Conservation (phyloP, 2,329 filamentous ascomycete genomes). For the Fusarium nodosum region DNA sequence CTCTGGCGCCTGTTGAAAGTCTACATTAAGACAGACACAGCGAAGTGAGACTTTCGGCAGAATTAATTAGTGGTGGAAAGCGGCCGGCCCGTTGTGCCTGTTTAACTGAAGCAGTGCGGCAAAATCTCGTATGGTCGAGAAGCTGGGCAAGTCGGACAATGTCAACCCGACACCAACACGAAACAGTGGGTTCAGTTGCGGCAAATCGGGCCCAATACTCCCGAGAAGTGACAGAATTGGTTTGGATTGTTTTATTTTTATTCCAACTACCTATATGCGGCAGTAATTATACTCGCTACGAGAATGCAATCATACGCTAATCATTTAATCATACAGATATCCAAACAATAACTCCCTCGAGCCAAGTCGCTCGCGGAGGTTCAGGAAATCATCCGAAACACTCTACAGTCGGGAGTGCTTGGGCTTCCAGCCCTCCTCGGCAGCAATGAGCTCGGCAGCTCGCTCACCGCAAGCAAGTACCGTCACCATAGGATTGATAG, state of each 20-base stretch:
- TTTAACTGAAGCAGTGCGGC: conserved; percentile 15
- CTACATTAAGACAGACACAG: neutral
- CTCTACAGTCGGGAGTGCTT: conserved; percentile 52
- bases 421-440: conserved; percentile 70
- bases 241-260: conserved; percentile 22
- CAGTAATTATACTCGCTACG: conserved; percentile 22
- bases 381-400: neutral
- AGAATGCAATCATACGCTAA: conserved; percentile 39
- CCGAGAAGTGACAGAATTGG: conserved; percentile 21
- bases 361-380: conserved; percentile 14
- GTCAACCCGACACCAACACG: conserved; percentile 16
- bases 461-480: conserved; percentile 87
- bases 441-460: conserved; percentile 82
- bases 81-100: conserved; percentile 33
- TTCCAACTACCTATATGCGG: conserved; percentile 28
- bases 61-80: conserved; percentile 15
- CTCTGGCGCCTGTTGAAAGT: neutral
- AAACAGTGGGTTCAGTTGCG: neutral
- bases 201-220: conserved; percentile 29
- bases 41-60: neutral
- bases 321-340: conserved; percentile 39
- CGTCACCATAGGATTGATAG: conserved; percentile 92
- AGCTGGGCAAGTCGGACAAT: conserved; percentile 20
- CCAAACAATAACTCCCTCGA: conserved; percentile 25
- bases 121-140: conserved; percentile 18